Evolutionary conservation across 768 basidiomycete species (phyloP), one percentile per base, ranked within the genome.

Genomic region (Tricholoma matsutake): DNA sequence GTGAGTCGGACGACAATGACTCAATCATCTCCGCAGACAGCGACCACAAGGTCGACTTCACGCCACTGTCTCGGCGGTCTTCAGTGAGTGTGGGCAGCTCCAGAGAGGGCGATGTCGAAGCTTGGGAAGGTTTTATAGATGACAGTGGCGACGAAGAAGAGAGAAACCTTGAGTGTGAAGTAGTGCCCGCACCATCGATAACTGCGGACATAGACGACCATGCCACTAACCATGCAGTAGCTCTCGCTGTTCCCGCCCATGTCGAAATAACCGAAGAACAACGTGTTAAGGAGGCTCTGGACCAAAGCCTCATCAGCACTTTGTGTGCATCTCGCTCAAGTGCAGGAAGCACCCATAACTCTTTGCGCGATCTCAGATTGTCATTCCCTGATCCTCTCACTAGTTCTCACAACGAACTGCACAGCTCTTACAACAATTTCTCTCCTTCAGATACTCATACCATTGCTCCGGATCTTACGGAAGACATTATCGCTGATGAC

Each of bases 331-430:
- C 90, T 59, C 86, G 89, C 65, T 83, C 88, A 16, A 85, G 84
- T 59, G 72, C 77, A 20, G 79, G 83, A 54, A 83, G 85, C 61
- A 72, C 81, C 58, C 87, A 87, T 61, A 81, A 69, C 58, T 84
- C 86, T n/a, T 75, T 86, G 54, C 87, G 86, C 72, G 89, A 91
- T 75, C 81, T 92, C 63, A 84, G 88, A 65, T 73, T 92, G 60
- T 92, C 91, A 34, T 93, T 93, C 75, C 91, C 91, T 39, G 91
- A 93, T 75, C 91, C 91, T 61, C 81, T 92, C 69, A 86, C 85
- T 58, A 88, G 87, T 70, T 88, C 88, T 57, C 81, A 79, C 63
- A 81, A 85, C 73, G 84, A 89, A 60, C 76, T 83, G 55, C 80
- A 79, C 71, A 79, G 81, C 62, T 86, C 87, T 34, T 86, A 82